These are phyloP conservation scores for Cytospora leucostoma DNA, from an alignment of 2,329 filamentous ascomycete genomes.

Conservation along the genomic window DNA sequence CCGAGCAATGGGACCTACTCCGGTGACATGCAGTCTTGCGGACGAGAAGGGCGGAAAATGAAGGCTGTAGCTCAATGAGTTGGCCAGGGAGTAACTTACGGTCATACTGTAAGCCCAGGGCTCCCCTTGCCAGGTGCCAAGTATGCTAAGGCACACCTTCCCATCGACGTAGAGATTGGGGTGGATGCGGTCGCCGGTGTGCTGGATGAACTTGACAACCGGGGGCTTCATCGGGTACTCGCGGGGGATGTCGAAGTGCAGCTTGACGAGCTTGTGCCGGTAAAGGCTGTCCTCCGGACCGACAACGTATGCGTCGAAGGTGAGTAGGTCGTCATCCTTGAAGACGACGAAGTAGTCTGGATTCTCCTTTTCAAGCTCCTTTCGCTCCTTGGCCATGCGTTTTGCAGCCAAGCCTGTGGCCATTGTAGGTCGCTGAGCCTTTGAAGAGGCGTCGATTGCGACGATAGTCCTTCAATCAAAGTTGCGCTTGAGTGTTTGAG, in stretches of 20 bases:
- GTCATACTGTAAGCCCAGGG: conserved; percentile 26
- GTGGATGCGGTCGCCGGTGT: conserved; percentile 25
- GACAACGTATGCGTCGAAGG: conserved; percentile 27
- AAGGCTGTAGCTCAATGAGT: background rate
- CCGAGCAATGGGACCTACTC: background rate
- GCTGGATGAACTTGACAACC: conserved; percentile 28
- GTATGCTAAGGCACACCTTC: conserved; percentile 28
- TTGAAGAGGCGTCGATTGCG: too few species aligned
- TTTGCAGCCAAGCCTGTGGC: background rate
- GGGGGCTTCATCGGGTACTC: conserved; percentile 28
- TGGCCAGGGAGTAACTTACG: background rate
- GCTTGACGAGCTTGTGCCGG: conserved; percentile 29
- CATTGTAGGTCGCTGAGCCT: background rate
- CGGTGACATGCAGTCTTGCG: too few species aligned
- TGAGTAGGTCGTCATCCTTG: conserved; percentile 24
- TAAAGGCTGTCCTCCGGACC: conserved; percentile 28
- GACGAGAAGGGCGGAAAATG: background rate
- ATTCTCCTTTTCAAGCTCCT: background rate
- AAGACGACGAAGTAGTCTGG: conserved; percentile 19
- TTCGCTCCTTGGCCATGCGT: conserved; percentile 3
- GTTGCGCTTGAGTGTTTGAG: background rate
- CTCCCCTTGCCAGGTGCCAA: conserved; percentile 27
- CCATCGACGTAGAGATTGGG: conserved; percentile 29
- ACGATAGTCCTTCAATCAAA: too few species aligned
- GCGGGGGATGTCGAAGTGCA: conserved; percentile 27